Conservation (phyloP, 2,329 filamentous ascomycete species). For the Stylonectria norvegica region DNA sequence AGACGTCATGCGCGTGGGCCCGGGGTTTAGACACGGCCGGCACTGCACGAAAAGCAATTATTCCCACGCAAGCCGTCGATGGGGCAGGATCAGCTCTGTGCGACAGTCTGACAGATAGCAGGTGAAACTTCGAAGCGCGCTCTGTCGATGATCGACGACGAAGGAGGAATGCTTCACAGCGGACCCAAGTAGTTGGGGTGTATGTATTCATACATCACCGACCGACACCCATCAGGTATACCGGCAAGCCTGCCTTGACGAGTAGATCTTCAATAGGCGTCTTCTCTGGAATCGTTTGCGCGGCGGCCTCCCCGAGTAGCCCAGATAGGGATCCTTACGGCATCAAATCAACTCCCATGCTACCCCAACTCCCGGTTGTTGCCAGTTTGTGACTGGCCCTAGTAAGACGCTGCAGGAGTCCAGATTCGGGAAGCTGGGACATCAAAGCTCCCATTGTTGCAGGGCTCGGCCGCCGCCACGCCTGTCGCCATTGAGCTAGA, state of each 20-base stretch:
- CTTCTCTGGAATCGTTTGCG: no score
- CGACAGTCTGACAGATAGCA: no score
- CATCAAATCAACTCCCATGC: slow-evolving; percentile 14
- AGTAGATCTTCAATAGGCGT: no score
- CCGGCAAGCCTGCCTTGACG: no score
- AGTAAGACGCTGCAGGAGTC: slow-evolving; percentile 24
- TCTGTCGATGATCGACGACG: slow-evolving; percentile 21
- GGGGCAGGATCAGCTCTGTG: slow-evolving; percentile 14
- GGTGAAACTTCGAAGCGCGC: slow-evolving; percentile 23
- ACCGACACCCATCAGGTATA: background rate
- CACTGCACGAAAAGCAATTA: slow-evolving; percentile 28
- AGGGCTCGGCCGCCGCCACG: slow-evolving; percentile 14
- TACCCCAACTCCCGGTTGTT: slow-evolving; percentile 12
- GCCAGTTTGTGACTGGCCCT: slow-evolving; percentile 17
- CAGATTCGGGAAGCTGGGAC: slow-evolving; percentile 19
- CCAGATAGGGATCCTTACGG: slow-evolving; percentile 13
- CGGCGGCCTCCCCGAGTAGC: slow-evolving; percentile 13
- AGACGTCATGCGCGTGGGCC: slow-evolving; percentile 28
- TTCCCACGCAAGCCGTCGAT: slow-evolving; percentile 15
- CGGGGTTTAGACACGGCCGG: slow-evolving; percentile 23
- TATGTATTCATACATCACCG: slow-evolving; percentile 15
- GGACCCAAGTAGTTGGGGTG: background rate
- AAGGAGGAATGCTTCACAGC: slow-evolving; percentile 8
- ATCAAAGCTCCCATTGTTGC: slow-evolving; percentile 5
- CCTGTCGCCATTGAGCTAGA: background rate